Evolutionary conservation across 805 yeast species (phyloP).

Genomic region (Candida nonsorbophila): DNA sequence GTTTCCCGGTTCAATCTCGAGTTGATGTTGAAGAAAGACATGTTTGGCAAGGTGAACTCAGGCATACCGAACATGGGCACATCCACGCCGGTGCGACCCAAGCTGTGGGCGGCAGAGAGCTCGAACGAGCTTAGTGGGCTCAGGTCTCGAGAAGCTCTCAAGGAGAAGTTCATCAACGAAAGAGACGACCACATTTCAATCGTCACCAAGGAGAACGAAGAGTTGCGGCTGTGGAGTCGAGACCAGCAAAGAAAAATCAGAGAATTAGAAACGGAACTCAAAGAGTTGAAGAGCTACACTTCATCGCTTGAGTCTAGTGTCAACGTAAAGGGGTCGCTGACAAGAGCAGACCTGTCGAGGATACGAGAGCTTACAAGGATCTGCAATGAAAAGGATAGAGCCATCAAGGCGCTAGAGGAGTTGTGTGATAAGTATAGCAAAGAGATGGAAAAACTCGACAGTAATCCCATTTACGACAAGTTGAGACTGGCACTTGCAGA

Average conservation of each 20-base stretch:
- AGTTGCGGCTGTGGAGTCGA: constrained; percentile 3
- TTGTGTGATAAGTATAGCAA: constrained; percentile 14
- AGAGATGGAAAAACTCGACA: constrained; percentile 9
- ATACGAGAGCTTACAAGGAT: constrained; percentile 10
- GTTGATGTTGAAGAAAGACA: constrained; percentile 2
- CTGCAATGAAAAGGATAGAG: constrained; percentile 13
- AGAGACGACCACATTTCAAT: constrained; percentile 10
- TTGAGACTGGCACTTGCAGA: constrained; percentile 11
- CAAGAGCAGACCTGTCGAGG: constrained; percentile 1
- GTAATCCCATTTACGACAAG: constrained; percentile 6
- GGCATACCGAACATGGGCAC: neutral
- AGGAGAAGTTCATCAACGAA: constrained; percentile 9
- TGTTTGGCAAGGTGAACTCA: constrained; percentile 4
- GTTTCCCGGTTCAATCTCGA: constrained; percentile 6
- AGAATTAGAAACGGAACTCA: constrained; percentile 13
- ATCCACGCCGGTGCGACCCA: no score
- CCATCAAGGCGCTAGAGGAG: constrained; percentile 12
- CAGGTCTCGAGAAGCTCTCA: constrained; percentile 1
- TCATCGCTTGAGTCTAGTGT: constrained; percentile 10
- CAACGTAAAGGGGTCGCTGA: constrained; percentile 2
- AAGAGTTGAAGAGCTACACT: constrained; percentile 12
- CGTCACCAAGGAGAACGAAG: constrained; percentile 8
- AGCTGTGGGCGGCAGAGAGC: no score
- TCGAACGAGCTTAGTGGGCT: no score
- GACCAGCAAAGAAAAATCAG: constrained; percentile 7